Conservation (phyloP, 139 green algal genomes). For the Asterochloris erici region DNA sequence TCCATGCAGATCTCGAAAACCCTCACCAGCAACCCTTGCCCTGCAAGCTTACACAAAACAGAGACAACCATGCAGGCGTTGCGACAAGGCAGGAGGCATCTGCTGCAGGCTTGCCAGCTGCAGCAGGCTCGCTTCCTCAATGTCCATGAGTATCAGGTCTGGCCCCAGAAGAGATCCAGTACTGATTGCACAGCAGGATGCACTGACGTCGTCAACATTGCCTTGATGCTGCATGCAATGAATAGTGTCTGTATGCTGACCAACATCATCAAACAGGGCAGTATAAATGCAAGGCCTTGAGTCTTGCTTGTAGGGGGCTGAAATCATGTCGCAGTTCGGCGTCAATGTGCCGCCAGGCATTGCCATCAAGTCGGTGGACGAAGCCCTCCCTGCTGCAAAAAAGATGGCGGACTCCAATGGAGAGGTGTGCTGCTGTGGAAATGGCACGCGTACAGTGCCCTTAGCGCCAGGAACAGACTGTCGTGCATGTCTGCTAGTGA, state of each 20-base stretch:
- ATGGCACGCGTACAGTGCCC: not conserved
- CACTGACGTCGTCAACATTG: no score
- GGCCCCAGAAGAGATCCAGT: not conserved
- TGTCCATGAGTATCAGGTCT: slow-evolving; percentile 94
- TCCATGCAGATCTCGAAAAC: no score
- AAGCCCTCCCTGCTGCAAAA: slow-evolving; percentile 68
- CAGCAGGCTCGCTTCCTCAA: slow-evolving; percentile 82
- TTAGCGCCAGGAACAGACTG: not conserved
- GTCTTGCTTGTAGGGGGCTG: slow-evolving; percentile 70
- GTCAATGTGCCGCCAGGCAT: slow-evolving; percentile 92
- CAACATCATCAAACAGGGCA: not conserved
- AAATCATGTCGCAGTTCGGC: slow-evolving; percentile 90
- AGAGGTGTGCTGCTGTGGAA: slow-evolving; percentile 49
- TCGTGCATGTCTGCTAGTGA: not conserved
- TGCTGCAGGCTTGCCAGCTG: slow-evolving; percentile 17
- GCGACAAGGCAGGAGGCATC: no score
- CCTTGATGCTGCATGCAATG: not conserved
- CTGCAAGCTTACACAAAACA: no score
- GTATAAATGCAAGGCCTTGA: not conserved
- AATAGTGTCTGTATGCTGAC: not conserved
- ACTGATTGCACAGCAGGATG: not conserved
- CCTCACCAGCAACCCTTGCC: no score
- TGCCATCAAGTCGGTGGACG: slow-evolving; percentile 65
- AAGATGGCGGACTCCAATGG: slow-evolving; percentile 67
- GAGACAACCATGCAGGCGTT: no score